These are phyloP conservation scores for Pleurozium schreberi DNA, from an alignment of 225 moss, liverwort and hornwort genomes.

Conservation along the genomic window DNA sequence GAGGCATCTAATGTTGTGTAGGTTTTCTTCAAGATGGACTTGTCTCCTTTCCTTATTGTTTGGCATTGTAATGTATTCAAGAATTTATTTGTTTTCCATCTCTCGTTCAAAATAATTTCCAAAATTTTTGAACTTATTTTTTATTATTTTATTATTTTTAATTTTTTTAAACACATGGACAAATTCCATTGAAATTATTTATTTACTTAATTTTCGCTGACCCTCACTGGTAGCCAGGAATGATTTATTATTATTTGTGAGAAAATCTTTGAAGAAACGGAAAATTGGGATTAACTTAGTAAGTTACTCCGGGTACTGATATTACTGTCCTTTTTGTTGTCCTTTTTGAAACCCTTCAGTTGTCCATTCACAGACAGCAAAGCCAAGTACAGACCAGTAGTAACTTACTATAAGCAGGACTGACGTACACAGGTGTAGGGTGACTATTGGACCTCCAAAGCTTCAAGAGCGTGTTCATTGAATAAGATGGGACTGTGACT, in stretches of 20 bases:
- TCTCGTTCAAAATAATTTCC: no score
- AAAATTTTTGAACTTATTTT: not conserved
- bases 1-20: no score
- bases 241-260: not conserved
- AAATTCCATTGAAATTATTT: no score
- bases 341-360: not conserved
- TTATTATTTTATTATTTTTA: no score
- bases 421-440: not conserved
- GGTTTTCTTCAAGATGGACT: not conserved
- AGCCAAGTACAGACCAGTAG: not conserved
- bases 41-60: not conserved
- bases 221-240: not conserved
- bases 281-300: not conserved
- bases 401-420: not conserved
- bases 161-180: no score
- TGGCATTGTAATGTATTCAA: fast-evolving
- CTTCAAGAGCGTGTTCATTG: not conserved
- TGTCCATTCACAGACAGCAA: not conserved
- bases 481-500: not conserved
- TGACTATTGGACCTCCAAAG: not conserved
- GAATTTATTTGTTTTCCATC: not conserved
- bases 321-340: not conserved
- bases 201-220: not conserved
- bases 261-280: not conserved
- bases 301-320: not conserved